A percentile compares a stretch with the other conserved stretches of the same genome.
Evolutionary conservation across 345 rosid genomes (phyloP).

Genomic region (Arabidopsis arenosa): DNA sequence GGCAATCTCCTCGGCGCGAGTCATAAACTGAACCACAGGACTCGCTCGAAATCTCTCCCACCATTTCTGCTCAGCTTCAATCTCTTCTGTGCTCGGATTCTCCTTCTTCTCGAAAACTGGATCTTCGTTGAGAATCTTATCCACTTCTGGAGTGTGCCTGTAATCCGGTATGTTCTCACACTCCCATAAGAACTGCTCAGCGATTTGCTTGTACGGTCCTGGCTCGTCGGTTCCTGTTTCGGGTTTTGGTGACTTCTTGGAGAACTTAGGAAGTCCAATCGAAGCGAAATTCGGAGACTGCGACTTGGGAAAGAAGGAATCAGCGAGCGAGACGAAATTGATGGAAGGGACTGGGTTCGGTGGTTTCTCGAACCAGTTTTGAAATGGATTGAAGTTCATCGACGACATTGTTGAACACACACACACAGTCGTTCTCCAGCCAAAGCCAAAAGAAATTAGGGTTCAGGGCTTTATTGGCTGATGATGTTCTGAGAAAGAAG

Average conservation of each 20-base stretch:
- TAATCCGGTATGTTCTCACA: conserved; percentile 76
- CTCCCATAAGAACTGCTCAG: conserved; percentile 79
- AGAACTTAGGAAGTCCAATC: conserved; percentile 53
- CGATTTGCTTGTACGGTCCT: conserved; percentile 50
- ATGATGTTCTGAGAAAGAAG: background rate
- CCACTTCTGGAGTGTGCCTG: conserved; percentile 82
- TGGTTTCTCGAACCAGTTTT: conserved; percentile 78
- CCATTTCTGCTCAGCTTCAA: conserved; percentile 73
- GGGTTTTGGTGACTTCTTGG: conserved; percentile 43
- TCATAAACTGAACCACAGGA: conserved; percentile 72
- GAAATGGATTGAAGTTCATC: conserved; percentile 78
- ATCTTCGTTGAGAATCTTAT: conserved; percentile 64
- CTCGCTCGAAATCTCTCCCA: conserved; percentile 65
- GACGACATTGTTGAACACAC: conserved; percentile 61
- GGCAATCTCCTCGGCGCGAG: conserved; percentile 65
- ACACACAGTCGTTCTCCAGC: background rate
- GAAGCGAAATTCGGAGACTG: conserved; percentile 63
- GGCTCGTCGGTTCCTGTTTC: conserved; percentile 48
- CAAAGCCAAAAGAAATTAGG: conserved; percentile 22
- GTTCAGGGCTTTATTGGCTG: conserved; percentile 35
- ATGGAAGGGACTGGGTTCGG: conserved; percentile 63
- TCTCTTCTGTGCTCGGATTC: conserved; percentile 68
- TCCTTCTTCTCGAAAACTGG: conserved; percentile 67
- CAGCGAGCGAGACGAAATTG: conserved; percentile 54
- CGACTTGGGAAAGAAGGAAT: conserved; percentile 43